Conservation (phyloP, 805 yeast genomes). For the Wickerhamomyces hampshirensis region DNA sequence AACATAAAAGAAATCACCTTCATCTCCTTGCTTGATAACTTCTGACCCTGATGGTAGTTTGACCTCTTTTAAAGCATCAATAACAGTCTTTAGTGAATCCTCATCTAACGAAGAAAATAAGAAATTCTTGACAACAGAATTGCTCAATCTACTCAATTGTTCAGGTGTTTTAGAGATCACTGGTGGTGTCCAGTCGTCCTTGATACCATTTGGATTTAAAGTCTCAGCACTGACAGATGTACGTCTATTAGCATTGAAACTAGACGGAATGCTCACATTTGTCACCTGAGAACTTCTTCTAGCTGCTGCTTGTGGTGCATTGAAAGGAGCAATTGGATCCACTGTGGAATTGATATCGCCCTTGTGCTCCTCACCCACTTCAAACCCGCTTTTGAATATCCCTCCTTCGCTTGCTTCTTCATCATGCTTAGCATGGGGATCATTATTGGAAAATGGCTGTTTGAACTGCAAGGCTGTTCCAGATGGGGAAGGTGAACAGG, state of each 20-base stretch:
- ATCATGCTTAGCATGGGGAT: slow-evolving; percentile 49
- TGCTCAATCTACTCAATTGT: slow-evolving; percentile 64
- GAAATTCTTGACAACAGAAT: slow-evolving; percentile 74
- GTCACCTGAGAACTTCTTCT: slow-evolving; percentile 18
- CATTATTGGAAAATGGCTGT: slow-evolving; percentile 56
- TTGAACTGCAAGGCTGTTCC: slow-evolving; percentile 12
- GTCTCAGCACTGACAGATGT: slow-evolving; percentile 91
- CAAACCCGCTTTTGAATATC: slow-evolving; percentile 22
- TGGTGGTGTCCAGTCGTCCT: slow-evolving; percentile 68
- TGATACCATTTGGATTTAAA: slow-evolving; percentile 65
- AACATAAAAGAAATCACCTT: slow-evolving; percentile 88
- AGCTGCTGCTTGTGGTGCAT: slow-evolving; percentile 4
- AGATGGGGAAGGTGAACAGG: slow-evolving; percentile 4
- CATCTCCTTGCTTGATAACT: slow-evolving; percentile 87
- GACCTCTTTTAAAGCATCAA: slow-evolving; percentile 80
- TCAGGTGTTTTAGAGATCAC: slow-evolving; percentile 55
- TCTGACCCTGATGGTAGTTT: slow-evolving; percentile 51
- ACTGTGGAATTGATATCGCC: slow-evolving; percentile 14
- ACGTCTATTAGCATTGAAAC: slow-evolving; percentile 77
- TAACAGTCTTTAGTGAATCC: slow-evolving; percentile 69
- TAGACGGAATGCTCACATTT: slow-evolving; percentile 40
- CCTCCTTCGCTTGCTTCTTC: slow-evolving; percentile 25
- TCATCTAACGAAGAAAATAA: slow-evolving; percentile 79
- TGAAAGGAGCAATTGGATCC: slow-evolving; percentile 17
- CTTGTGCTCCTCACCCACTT: slow-evolving; percentile 19